These are phyloP conservation scores for Flammula alnicola DNA, from an alignment of 1,284 basidiomycete genomes.

Conservation along the genomic window DNA sequence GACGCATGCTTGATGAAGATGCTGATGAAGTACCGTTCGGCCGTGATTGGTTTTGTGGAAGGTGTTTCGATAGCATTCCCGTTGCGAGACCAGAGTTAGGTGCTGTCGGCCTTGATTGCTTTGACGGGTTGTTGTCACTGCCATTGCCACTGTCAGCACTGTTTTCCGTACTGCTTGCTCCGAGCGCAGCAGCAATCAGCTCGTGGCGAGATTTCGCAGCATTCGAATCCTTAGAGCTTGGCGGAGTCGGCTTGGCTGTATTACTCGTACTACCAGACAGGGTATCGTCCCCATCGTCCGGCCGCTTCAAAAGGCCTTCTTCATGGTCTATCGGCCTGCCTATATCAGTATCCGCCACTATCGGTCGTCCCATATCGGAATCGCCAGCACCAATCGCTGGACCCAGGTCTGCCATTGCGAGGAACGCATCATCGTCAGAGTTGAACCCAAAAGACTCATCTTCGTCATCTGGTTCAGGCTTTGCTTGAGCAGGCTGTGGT, in stretches of 20 bases:
- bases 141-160: not conserved
- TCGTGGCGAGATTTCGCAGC: slow-evolving; percentile 24
- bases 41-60: not conserved
- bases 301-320: slow-evolving; percentile 16
- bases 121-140: not conserved
- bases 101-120: not conserved
- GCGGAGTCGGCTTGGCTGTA: too few relatives aligned
- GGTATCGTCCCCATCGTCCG: slow-evolving; percentile 12
- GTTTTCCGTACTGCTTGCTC: not conserved
- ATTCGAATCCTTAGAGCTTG: too few relatives aligned
- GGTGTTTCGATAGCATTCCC: too few relatives aligned
- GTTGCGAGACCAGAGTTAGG: too few relatives aligned
- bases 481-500: slow-evolving; percentile 10
- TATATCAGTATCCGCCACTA: slow-evolving; percentile 35
- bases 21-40: too few relatives aligned
- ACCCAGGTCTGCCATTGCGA: slow-evolving; percentile 61
- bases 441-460: slow-evolving; percentile 56
- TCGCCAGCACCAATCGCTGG: slow-evolving; percentile 50
- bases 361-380: slow-evolving; percentile 33
- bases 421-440: slow-evolving; percentile 68
- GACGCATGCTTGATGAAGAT: slow-evolving; percentile 4
- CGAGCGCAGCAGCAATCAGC: slow-evolving; percentile 23
- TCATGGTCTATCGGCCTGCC: slow-evolving; percentile 45
- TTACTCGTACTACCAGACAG: too few relatives aligned
- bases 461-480: slow-evolving; percentile 27